Evolutionary conservation across 78 protist species (phyloP).

Genomic region (Polysphondylium violaceum): DNA sequence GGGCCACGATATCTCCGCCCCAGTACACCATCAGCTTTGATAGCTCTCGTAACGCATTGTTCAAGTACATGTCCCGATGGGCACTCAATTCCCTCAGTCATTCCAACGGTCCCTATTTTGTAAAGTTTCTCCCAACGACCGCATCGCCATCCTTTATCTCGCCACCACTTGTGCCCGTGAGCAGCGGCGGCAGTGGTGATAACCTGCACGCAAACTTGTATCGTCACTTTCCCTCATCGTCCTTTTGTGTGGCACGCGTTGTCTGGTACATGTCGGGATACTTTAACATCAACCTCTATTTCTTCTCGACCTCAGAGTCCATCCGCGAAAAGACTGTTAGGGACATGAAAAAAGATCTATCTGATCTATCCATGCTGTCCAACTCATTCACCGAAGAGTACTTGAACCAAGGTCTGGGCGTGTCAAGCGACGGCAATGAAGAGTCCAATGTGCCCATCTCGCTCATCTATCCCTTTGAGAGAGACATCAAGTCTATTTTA

Average conservation of each 20-base stretch:
- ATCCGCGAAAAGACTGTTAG: slow-evolving; percentile 32
- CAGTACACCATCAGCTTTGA: slow-evolving; percentile 42
- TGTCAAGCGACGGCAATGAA: neutral
- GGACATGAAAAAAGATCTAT: slow-evolving; percentile 19
- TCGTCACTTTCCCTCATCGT: slow-evolving; percentile 51
- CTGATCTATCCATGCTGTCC: neutral
- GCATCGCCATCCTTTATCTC: slow-evolving; percentile 61
- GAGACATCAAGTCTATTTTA: slow-evolving; percentile 22
- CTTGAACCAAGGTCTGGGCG: too few relatives aligned
- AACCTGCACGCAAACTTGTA: neutral
- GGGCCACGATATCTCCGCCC: neutral
- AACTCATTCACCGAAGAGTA: slow-evolving; percentile 31
- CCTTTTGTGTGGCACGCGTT: slow-evolving; percentile 36
- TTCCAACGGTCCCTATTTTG: slow-evolving; percentile 16
- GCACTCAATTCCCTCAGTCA: slow-evolving; percentile 28
- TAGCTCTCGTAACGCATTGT: slow-evolving; percentile 20
- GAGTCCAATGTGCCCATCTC: neutral
- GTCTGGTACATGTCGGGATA: slow-evolving; percentile 64
- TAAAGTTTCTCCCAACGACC: slow-evolving; percentile 42
- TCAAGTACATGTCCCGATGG: slow-evolving; percentile 43
- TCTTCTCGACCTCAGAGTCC: slow-evolving; percentile 61
- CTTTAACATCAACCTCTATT: slow-evolving; percentile 27
- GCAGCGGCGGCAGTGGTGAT: neutral
- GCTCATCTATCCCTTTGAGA: slow-evolving; percentile 5
- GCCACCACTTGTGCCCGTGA: slow-evolving; percentile 32